Evolutionary conservation across 257 asterid genomes (phyloP), one percentile per base, ranked within the genome.

Genomic region (Galeopsis tetrahit): DNA sequence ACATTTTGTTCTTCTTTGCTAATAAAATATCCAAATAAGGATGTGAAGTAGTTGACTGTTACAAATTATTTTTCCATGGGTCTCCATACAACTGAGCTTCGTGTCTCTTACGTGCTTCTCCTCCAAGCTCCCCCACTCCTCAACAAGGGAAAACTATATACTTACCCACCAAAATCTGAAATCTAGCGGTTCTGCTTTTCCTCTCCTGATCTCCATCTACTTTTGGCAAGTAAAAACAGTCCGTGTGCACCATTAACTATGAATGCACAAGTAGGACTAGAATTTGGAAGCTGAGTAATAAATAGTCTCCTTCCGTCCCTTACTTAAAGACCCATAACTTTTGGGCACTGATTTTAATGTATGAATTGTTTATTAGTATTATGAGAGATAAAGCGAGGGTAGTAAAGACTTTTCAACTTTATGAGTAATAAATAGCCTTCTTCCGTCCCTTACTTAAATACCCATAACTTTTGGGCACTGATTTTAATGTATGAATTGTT

Each of bases 151-250:
- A 52, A n/a, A n/a, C 11, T 40, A 17, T 14, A 52, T 52, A 52
- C 59, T 52, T 14, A 51, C 1, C 63, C 63, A 57, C 63, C 63
- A 57, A 57, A 28, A 31, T 55, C 62, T 56, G 36, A 5, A 56
- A 10, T 57, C 39, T 57, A 21, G 39, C 39, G 2, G 14, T 57
- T 31, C 39, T 3, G 63, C 63, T 31, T 57, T 14, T 57, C 63
- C 9, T 51, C 21, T 51, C 31, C 57, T 38, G 43, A 38, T 48
- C 55, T 48, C 17, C 55, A 48, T 48, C 55, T 48, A 48, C 55
- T 48, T 11, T 46, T 48, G 21, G n/a, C 4, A 48, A 48, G 7
- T 48, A 13, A 48, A 46, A 48, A 13, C 55, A n/a, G 55, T 48
- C 55, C 55, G 3, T 48, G 55, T 48, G 15, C 55, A 48, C 4